Conservation (phyloP, 139 green algal species). For the Chlorella sp. region DNA sequence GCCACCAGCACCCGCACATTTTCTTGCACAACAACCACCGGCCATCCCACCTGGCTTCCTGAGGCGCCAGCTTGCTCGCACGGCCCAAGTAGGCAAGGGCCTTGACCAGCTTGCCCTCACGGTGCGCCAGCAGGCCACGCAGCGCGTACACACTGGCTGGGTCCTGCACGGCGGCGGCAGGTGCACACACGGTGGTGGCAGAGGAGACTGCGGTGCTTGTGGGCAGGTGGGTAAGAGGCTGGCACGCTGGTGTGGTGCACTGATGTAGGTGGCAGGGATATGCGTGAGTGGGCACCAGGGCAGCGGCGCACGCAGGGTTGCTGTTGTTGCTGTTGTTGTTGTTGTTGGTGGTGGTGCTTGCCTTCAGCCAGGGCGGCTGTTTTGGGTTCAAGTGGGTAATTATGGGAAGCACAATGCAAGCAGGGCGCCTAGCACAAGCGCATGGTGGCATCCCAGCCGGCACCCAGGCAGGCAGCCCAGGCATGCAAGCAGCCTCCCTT, state of each 20-base stretch:
- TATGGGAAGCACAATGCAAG: background rate
- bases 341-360: too few relatives aligned
- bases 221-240: background rate
- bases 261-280: too few relatives aligned
- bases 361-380: too few relatives aligned
- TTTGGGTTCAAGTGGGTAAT: too few relatives aligned
- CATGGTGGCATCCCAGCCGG: background rate
- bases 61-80: slow-evolving; percentile 1
- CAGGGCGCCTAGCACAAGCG: background rate
- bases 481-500: background rate
- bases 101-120: slow-evolving; percentile 14
- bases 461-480: too few relatives aligned
- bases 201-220: background rate
- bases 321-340: too few relatives aligned
- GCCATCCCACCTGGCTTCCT: too few relatives aligned
- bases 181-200: background rate
- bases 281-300: too few relatives aligned
- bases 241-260: background rate
- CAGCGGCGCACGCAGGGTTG: too few relatives aligned
- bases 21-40: too few relatives aligned
- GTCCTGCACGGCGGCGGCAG: slow-evolving; percentile 13
- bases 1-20: too few relatives aligned
- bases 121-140: slow-evolving; percentile 24
- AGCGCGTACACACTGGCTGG: slow-evolving; percentile 29
- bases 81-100: slow-evolving; percentile 14